A percentile compares a stretch with the other conserved stretches of the same genome.
Evolutionary conservation across 1,139 yeast species (phyloP).

Genomic region (Saccharomyces pastorianus): DNA sequence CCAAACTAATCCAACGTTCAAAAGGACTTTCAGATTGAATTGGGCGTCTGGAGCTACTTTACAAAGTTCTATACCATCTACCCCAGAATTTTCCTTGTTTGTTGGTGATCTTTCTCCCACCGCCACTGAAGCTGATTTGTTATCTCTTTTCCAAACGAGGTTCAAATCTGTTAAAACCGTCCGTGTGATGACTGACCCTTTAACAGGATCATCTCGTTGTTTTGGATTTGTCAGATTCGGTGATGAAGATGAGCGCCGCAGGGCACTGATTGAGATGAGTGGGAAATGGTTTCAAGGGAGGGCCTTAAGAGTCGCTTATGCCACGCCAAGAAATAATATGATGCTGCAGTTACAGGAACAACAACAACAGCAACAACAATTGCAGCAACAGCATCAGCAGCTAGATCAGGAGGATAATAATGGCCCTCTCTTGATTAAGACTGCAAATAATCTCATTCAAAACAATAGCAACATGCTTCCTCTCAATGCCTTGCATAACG

Average conservation of each 20-base stretch:
- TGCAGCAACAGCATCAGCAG: conserved; percentile 2
- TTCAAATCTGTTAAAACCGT: conserved; percentile 77
- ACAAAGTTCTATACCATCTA: conserved; percentile 25
- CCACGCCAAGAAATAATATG: conserved; percentile 50
- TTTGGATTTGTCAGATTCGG: conserved; percentile 87
- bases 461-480: not conserved
- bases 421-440: conserved; percentile 11
- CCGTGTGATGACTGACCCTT: conserved; percentile 77
- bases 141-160: conserved; percentile 59
- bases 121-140: conserved; percentile 63
- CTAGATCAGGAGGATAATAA: conserved; percentile 7
- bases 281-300: conserved; percentile 68
- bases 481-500: not conserved
- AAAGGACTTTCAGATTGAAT: conserved; percentile 58
- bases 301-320: conserved; percentile 68
- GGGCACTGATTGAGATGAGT: conserved; percentile 76
- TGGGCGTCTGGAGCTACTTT: conserved; percentile 76
- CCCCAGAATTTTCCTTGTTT: conserved; percentile 60
- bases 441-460: conserved; percentile 13
- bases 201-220: conserved; percentile 70
- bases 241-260: conserved; percentile 61
- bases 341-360: conserved; percentile 13
- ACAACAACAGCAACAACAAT: conserved; percentile 9
- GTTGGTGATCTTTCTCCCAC: conserved; percentile 80
- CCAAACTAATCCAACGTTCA: conserved; percentile 26